A percentile compares a stretch with the other conserved stretches of the same genome.
Conservation (phyloP, 2,329 filamentous ascomycete genomes). For the Apiospora rasikravindrae region DNA sequence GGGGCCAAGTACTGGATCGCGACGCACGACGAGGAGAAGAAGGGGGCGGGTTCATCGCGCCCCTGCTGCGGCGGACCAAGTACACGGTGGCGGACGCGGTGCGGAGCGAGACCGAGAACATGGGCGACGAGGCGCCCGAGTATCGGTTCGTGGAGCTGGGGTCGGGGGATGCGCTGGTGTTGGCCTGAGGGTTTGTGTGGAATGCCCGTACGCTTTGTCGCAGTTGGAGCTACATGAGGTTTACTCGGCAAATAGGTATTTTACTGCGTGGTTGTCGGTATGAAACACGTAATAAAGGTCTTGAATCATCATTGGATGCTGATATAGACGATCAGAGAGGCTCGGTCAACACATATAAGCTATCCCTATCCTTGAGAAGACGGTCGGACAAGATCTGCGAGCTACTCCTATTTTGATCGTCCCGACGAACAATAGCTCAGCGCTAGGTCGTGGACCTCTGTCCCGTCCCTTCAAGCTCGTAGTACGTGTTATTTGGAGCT, state of each 20-base stretch:
- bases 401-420: too few relatives aligned
- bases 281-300: too few relatives aligned
- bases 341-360: too few relatives aligned
- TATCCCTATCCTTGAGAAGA: too few relatives aligned
- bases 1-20: slow-evolving; percentile 67
- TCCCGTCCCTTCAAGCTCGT: neutral
- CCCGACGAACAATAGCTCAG: too few relatives aligned
- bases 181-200: slow-evolving; percentile 34
- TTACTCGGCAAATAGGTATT: neutral
- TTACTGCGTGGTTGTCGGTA: neutral
- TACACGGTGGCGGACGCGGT: slow-evolving; percentile 51
- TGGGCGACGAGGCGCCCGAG: slow-evolving; percentile 40
- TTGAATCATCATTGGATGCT: too few relatives aligned
- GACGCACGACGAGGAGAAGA: slow-evolving; percentile 70
- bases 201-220: too few relatives aligned
- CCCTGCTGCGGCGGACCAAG: slow-evolving; percentile 51
- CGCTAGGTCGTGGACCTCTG: neutral
- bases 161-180: slow-evolving; percentile 60
- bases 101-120: slow-evolving; percentile 40
- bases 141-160: slow-evolving; percentile 57
- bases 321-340: too few relatives aligned
- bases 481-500: neutral
- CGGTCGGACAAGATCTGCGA: too few relatives aligned
- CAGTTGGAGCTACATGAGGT: too few relatives aligned
- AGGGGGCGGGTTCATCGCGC: slow-evolving; percentile 62